Percentiles rank a stretch among this genome's conserved stretches.
These are phyloP conservation scores for Akanthomyces muscarius DNA, from an alignment of 2,329 filamentous ascomycete species.

Conservation along the genomic window DNA sequence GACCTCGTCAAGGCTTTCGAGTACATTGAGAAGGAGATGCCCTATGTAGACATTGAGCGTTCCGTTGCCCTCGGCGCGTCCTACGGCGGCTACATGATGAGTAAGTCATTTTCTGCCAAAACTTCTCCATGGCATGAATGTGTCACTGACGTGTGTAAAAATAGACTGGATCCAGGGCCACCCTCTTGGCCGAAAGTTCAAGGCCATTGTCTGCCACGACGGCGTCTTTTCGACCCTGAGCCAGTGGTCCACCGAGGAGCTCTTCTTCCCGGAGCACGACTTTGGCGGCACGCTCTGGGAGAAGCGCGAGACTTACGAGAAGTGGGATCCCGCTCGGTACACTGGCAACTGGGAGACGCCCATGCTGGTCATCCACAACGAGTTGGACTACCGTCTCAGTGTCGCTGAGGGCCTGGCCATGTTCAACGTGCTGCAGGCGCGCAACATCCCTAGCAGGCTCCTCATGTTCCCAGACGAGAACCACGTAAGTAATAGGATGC, in stretches of 20 bases:
- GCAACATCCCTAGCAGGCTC: conserved; percentile 71
- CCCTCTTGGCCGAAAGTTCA: conserved; percentile 75
- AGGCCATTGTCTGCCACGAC: conserved; percentile 83
- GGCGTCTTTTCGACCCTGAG: conserved; percentile 72
- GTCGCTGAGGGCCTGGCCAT: conserved; percentile 80
- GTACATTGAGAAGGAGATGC: conserved; percentile 61
- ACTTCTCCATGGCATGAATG: not conserved
- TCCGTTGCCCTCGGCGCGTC: conserved; percentile 72
- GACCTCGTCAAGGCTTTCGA: conserved; percentile 78
- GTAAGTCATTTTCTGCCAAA: conserved; percentile 34
- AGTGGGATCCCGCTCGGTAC: conserved; percentile 64
- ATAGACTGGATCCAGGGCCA: conserved; percentile 87
- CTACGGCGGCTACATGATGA: conserved; percentile 75
- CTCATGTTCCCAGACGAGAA: conserved; percentile 76
- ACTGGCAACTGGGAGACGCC: conserved; percentile 77
- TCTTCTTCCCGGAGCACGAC: conserved; percentile 68
- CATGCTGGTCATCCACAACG: conserved; percentile 81
- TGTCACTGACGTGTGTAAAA: not conserved
- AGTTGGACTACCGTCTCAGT: conserved; percentile 83
- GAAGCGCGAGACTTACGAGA: conserved; percentile 59
- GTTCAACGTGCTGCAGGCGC: conserved; percentile 79
- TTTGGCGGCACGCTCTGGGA: conserved; percentile 61
- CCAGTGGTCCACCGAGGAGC: conserved; percentile 62
- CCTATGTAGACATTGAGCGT: conserved; percentile 63
- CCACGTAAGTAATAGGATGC: conserved; percentile 36